Conservation (phyloP, 306 rosid species). For the Malus asiatica region DNA sequence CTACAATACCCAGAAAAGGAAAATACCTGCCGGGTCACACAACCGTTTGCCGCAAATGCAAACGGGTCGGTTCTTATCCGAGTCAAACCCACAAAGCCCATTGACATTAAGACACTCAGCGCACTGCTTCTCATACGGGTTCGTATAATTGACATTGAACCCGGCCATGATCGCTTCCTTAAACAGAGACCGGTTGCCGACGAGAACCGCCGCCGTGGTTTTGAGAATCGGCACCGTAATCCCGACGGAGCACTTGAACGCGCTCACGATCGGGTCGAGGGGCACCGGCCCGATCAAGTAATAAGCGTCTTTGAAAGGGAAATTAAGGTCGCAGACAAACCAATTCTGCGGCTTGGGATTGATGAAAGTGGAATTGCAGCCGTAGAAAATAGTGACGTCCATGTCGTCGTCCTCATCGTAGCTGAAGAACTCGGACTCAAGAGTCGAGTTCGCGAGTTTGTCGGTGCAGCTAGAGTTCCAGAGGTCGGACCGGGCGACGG, state of each 20-base stretch:
- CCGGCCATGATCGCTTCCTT: conserved; percentile 45
- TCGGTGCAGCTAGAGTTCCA: conserved; percentile 46
- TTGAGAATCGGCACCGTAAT: conserved; percentile 35
- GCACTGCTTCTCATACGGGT: conserved; percentile 25
- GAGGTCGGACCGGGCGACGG: conserved; percentile 48
- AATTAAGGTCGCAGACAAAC: conserved; percentile 25
- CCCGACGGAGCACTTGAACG: conserved; percentile 15
- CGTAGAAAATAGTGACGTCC: conserved; percentile 39
- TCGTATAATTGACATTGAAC: conserved; percentile 36
- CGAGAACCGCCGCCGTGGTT: conserved; percentile 14
- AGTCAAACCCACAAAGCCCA: conserved; percentile 46
- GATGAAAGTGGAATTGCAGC: conserved; percentile 5
- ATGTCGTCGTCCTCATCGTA: conserved; percentile 21
- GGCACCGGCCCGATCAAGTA: conserved; percentile 45
- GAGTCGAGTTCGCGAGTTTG: conserved; percentile 18
- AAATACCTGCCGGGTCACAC: conserved; percentile 44
- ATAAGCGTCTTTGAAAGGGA: conserved; percentile 25
- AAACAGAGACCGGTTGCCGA: conserved; percentile 24
- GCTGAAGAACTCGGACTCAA: conserved; percentile 6
- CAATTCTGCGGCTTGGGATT: background rate
- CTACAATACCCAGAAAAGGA: background rate
- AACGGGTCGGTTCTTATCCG: conserved; percentile 16
- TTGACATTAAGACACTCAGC: conserved; percentile 22
- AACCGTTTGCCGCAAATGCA: conserved; percentile 47
- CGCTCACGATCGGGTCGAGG: conserved; percentile 23